Conservation (phyloP, 1,284 basidiomycete species). For the Sanghuangporus weigelae region DNA sequence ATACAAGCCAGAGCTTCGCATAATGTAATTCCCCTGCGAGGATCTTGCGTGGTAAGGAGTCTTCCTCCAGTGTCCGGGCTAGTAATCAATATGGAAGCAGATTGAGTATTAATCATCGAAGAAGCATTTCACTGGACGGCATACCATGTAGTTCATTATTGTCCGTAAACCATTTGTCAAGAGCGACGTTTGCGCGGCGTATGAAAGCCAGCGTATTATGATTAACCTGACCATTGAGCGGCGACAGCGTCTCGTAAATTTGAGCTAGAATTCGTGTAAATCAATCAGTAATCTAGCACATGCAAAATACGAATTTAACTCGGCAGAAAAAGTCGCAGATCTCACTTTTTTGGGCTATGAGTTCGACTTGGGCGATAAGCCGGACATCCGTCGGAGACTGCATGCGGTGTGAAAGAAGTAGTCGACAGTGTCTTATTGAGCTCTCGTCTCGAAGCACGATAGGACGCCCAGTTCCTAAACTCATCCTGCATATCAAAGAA, state of each 20-base stretch:
- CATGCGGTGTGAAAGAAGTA: conserved; percentile 76
- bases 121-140: background rate
- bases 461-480: conserved; percentile 85
- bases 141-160: conserved; percentile 76
- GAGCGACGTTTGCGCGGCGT: conserved; percentile 74
- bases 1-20: conserved; percentile 90
- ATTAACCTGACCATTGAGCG: conserved; percentile 83
- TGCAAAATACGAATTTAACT: background rate
- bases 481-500: conserved; percentile 53
- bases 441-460: conserved; percentile 85
- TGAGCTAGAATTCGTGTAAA: conserved; percentile 49
- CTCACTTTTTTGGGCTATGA: conserved; percentile 87
- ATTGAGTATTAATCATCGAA: background rate
- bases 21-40: conserved; percentile 85
- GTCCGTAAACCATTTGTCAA: conserved; percentile 87
- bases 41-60: conserved; percentile 79
- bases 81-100: conserved; percentile 4
- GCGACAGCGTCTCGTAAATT: conserved; percentile 84
- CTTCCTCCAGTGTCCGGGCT: conserved; percentile 80
- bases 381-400: conserved; percentile 84
- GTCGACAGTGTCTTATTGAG: conserved; percentile 78
- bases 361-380: conserved; percentile 80
- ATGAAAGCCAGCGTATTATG: conserved; percentile 82
- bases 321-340: conserved; percentile 12
- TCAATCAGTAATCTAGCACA: background rate